Conservation (phyloP, 805 yeast species). For the Ogataea thermomethanolica region DNA sequence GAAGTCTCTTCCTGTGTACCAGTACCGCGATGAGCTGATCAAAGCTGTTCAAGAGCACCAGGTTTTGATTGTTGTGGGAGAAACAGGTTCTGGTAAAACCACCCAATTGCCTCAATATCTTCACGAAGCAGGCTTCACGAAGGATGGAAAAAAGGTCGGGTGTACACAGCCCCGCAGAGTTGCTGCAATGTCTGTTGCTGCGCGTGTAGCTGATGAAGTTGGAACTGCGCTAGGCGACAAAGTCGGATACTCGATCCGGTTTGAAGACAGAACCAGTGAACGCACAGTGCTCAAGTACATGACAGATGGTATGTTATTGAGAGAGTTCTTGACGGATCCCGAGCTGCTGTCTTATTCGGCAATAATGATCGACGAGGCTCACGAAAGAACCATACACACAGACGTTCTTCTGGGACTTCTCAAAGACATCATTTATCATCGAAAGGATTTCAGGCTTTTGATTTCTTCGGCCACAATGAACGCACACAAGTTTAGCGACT, state of each 20-base stretch:
- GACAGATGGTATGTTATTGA: slow-evolving; percentile 92
- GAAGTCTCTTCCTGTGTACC: slow-evolving; percentile 71
- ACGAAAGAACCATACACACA: slow-evolving; percentile 91
- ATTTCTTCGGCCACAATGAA: slow-evolving; percentile 95
- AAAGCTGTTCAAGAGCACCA: slow-evolving; percentile 60
- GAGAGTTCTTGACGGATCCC: slow-evolving; percentile 82
- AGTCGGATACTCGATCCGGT: slow-evolving; percentile 87
- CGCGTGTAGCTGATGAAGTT: slow-evolving; percentile 89
- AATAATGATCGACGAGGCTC: slow-evolving; percentile 95
- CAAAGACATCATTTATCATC: slow-evolving; percentile 58
- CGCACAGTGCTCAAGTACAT: slow-evolving; percentile 78
- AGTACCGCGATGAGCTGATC: slow-evolving; percentile 56
- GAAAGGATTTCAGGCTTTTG: slow-evolving; percentile 70
- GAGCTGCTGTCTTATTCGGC: slow-evolving; percentile 67
- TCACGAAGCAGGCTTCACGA: slow-evolving; percentile 75
- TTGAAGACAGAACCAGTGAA: slow-evolving; percentile 71
- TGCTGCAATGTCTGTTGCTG: slow-evolving; percentile 89
- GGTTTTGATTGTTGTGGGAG: slow-evolving; percentile 84
- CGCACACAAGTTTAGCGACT: slow-evolving; percentile 79
- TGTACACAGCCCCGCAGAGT: slow-evolving; percentile 96
- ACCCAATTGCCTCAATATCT: slow-evolving; percentile 90
- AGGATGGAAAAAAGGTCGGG: slow-evolving; percentile 56
- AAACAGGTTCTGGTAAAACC: slow-evolving; percentile 95
- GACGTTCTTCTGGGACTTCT: slow-evolving; percentile 77
- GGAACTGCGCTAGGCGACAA: slow-evolving; percentile 73